Evolutionary conservation across 257 asterid genomes (phyloP).

Genomic region (Sherardia arvensis): DNA sequence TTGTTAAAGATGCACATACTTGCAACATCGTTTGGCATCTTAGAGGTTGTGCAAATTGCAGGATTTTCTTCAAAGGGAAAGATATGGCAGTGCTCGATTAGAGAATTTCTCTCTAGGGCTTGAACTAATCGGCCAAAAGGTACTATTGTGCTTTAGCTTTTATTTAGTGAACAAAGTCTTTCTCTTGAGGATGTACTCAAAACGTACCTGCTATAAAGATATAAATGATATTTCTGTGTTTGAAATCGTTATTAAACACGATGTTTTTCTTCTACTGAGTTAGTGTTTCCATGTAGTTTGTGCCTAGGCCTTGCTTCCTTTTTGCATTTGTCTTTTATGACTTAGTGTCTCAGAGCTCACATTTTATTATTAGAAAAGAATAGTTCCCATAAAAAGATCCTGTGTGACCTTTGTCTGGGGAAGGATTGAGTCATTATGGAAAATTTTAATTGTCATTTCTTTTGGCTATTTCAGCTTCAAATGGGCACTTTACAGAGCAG

Average conservation of each 20-base stretch:
- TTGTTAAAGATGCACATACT: constrained; percentile 4
- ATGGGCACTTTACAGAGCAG: constrained; percentile 93
- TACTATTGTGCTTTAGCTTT: constrained; percentile 12
- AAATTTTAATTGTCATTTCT: neutral
- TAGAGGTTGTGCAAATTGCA: constrained; percentile 26
- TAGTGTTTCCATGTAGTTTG: neutral
- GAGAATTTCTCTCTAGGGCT: constrained; percentile 93
- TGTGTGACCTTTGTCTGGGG: neutral
- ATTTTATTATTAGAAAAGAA: neutral
- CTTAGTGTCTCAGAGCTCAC: neutral
- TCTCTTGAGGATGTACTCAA: neutral
- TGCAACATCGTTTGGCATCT: constrained; percentile 6
- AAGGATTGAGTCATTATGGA: neutral
- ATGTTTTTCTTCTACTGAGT: neutral
- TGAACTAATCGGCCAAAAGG: constrained; percentile 95
- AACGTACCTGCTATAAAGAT: neutral
- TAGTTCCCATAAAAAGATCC: neutral
- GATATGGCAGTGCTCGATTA: constrained; percentile 87
- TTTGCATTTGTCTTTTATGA: neutral
- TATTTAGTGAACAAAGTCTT: neutral
- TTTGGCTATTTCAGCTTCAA: constrained; percentile 52
- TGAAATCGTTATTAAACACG: neutral
- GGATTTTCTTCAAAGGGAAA: constrained; percentile 97
- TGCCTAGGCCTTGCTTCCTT: neutral
- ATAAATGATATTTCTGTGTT: neutral